Conservation (phyloP, 805 yeast species). For the Saturnispora zaruensis region DNA sequence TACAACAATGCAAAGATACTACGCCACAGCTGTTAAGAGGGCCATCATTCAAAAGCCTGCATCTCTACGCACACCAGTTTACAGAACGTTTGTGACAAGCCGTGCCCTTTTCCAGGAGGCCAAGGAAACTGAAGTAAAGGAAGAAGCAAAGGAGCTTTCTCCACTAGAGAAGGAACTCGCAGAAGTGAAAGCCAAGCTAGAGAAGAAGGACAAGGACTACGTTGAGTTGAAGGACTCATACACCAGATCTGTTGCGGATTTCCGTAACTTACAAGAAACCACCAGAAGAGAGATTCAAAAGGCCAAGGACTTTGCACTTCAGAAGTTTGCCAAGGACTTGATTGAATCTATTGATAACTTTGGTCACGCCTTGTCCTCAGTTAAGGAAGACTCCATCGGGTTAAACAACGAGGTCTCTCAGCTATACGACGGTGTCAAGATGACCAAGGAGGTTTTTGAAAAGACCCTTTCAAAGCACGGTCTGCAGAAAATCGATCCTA, state of each 20-base stretch:
- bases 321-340: conserved; percentile 84
- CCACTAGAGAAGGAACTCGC: conserved; percentile 27
- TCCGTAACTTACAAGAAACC: conserved; percentile 84
- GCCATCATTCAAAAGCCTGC: conserved; percentile 5
- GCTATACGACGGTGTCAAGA: conserved; percentile 78
- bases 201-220: conserved; percentile 58
- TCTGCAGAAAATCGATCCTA: conserved; percentile 67
- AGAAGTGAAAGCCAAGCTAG: conserved; percentile 45
- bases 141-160: conserved; percentile 14
- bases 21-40: conserved; percentile 17
- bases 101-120: conserved; percentile 25
- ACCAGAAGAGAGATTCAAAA: conserved; percentile 81
- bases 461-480: conserved; percentile 80
- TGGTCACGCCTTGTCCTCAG: conserved; percentile 73
- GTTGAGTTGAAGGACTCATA: conserved; percentile 79
- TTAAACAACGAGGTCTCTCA: conserved; percentile 58
- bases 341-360: conserved; percentile 87
- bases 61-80: conserved; percentile 13
- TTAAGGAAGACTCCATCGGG: conserved; percentile 51
- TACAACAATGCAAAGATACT: conserved; percentile 22
- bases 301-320: conserved; percentile 84
- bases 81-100: conserved; percentile 21
- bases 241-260: conserved; percentile 81
- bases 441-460: conserved; percentile 82
- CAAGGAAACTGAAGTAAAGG: conserved; percentile 14